Percentiles rank a stretch among this genome's conserved stretches.
Conservation (phyloP, 495 filamentous ascomycete species). For the Neurospora hispaniola region DNA sequence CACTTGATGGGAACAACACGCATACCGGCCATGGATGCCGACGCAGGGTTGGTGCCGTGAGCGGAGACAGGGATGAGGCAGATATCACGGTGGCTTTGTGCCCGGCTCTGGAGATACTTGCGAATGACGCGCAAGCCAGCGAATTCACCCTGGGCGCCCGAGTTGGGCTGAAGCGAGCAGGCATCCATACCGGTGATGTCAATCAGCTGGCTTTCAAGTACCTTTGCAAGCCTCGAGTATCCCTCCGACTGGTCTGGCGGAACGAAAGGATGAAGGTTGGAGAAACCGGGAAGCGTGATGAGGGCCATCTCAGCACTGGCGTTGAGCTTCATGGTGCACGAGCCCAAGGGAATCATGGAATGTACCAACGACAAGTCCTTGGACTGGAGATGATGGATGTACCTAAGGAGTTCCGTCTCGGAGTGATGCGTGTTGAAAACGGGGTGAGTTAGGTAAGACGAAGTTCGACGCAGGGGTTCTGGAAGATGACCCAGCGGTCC, state of each 20-base stretch:
- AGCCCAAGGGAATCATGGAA: slow-evolving; percentile 99
- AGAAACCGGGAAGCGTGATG: slow-evolving; percentile 75
- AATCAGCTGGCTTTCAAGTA: slow-evolving; percentile 65
- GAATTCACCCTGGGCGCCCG: slow-evolving; percentile 94
- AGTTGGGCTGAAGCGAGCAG: slow-evolving; percentile 91
- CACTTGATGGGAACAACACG: slow-evolving; percentile 91
- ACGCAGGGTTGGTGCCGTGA: slow-evolving; percentile 95
- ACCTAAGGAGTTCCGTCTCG: slow-evolving; percentile 89
- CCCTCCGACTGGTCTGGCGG: slow-evolving; percentile 53
- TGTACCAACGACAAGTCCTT: slow-evolving; percentile 92
- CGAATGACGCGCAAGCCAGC: slow-evolving; percentile 88
- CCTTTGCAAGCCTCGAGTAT: slow-evolving; percentile 57
- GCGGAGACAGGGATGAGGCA: slow-evolving; percentile 96
- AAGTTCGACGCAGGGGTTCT: slow-evolving; percentile 56
- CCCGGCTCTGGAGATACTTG: slow-evolving; percentile 63
- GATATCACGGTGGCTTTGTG: slow-evolving; percentile 65
- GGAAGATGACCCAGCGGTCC: slow-evolving; percentile 41
- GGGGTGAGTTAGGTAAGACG: slow-evolving; percentile 74
- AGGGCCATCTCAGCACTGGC: slow-evolving; percentile 83
- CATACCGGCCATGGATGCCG: slow-evolving; percentile 97
- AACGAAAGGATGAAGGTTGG: slow-evolving; percentile 77
- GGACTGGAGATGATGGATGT: slow-evolving; percentile 89
- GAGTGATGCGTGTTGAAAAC: slow-evolving; percentile 97
- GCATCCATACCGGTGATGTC: slow-evolving; percentile 86
- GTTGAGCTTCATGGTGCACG: slow-evolving; percentile 99